phyloP scores from a whole-genome alignment of 345 rosid genomes.

The Hibiscus trionum region DNA sequence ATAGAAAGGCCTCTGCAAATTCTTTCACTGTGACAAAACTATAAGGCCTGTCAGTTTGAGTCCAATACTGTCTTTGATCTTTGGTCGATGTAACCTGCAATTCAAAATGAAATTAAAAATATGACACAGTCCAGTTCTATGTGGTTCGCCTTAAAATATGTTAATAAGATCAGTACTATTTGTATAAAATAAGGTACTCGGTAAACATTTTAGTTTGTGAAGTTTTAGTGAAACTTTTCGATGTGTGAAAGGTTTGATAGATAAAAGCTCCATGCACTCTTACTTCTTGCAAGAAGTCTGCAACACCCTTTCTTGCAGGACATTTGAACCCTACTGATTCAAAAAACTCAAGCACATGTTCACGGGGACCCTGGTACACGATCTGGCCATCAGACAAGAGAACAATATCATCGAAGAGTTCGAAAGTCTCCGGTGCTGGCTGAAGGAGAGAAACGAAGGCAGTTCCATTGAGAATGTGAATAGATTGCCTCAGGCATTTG shows the following conservation, averaged over 20 bases:
- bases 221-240: not conserved
- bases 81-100: constrained; percentile 72
- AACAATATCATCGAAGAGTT: constrained; percentile 67
- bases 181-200: not conserved
- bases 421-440: constrained; percentile 75
- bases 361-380: constrained; percentile 70
- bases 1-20: constrained; percentile 61
- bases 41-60: constrained; percentile 40
- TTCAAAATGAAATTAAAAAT: not conserved
- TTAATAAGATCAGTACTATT: not conserved
- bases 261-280: constrained; percentile 6
- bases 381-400: constrained; percentile 67
- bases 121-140: not conserved
- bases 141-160: not conserved
- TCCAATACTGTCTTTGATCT: constrained; percentile 79
- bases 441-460: constrained; percentile 74
- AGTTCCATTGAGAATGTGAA: constrained; percentile 53
- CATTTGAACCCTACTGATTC: constrained; percentile 59
- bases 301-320: constrained; percentile 71
- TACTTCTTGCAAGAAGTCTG: constrained; percentile 86
- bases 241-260: not conserved
- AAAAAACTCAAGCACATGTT: constrained; percentile 52
- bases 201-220: not conserved
- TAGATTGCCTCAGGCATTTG: constrained; percentile 49
- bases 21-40: constrained; percentile 48